Base-by-base conservation (phyloP, 2,329 filamentous ascomycete genomes). In the Pseudopithomyces chartarum region DNA sequence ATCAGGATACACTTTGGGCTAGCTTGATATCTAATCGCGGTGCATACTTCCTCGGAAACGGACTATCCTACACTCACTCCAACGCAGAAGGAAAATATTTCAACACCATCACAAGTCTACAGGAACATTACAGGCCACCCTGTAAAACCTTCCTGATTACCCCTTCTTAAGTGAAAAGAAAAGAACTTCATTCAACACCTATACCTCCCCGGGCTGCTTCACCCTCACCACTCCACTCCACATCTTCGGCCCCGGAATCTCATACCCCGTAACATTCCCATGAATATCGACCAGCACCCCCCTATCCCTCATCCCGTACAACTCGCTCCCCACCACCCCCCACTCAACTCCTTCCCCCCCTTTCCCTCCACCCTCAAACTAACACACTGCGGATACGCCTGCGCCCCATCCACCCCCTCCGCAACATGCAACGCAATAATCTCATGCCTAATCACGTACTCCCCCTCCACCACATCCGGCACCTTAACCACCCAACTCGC, bases 401-500 rank as follows among this genome's bases (percentile, higher is more conserved):
- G 82, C 7, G 81, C 81, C 13, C 81, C 81, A 55, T 81, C 76
- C 29, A 53, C n/a, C 2, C 74, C 64, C 6, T 71, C 62, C 1
- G 78, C 76, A 0, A 71, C 69, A 57, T 84, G 82, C 15, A 84
- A 66, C 6, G 78, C 82, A 48, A 81, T 78, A 32, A 79, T 76
- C 67, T 85, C 83, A 61, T 85, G 82, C 2, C 84, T 73, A 22
- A 86, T 63, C 19, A 85, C 80, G 57, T 85, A 85, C 44, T 78
- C 69, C 0, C 83, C 83, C 0, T 73, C 62, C 6, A 58, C 66
- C 4, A 68, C 59, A 0, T 63, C 49, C 6, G 82, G 82, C 15
- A 84, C 72, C n/a, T 69, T 76, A 11, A 81, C 70, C 10, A 45
- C 77, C 76, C 61, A 75, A 2, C 81, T 79, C 12, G 76, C 78